A percentile compares a stretch with the other conserved stretches of the same genome.
These are phyloP conservation scores for Yamadazyma conglobata DNA, from an alignment of 1,139 yeast species.

Conservation along the genomic window DNA sequence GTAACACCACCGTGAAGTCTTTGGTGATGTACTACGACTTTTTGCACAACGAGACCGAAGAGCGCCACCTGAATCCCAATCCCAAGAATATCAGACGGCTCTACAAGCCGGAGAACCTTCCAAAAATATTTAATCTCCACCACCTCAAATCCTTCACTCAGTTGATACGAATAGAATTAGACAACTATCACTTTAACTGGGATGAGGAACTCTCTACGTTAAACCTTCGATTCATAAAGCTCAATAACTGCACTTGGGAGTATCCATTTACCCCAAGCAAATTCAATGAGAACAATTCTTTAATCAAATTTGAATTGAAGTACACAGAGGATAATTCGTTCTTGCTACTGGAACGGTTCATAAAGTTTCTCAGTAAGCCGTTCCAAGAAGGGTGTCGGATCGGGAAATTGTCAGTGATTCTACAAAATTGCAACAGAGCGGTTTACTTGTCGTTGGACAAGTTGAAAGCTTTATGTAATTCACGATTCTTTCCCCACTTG, in stretches of 20 bases:
- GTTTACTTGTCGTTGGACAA: constrained; percentile 16
- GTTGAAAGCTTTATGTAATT: constrained; percentile 16
- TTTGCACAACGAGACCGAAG: constrained; percentile 20
- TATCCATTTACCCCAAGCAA: constrained; percentile 37
- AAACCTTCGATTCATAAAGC: constrained; percentile 13
- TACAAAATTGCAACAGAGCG: constrained; percentile 9
- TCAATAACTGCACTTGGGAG: constrained; percentile 43
- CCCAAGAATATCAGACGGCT: constrained; percentile 18
- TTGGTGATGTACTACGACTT: constrained; percentile 28
- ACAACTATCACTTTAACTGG: constrained; percentile 35
- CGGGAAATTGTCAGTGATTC: constrained; percentile 18
- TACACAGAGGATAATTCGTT: constrained; percentile 31
- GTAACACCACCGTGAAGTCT: constrained; percentile 15
- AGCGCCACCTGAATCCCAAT: constrained; percentile 13
- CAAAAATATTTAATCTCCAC: constrained; percentile 29
- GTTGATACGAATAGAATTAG: constrained; percentile 21
- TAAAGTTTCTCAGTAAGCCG: constrained; percentile 23
- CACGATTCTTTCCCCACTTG: constrained; percentile 19
- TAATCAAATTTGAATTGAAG: constrained; percentile 22
- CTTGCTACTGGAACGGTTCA: constrained; percentile 36
- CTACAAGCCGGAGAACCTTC: constrained; percentile 16
- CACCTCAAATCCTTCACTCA: constrained; percentile 27
- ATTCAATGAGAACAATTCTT: constrained; percentile 26
- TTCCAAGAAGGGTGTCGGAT: constrained; percentile 18
- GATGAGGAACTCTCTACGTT: constrained; percentile 13